Conservation (phyloP, 495 filamentous ascomycete species). For the Lepidopterella palustris region DNA sequence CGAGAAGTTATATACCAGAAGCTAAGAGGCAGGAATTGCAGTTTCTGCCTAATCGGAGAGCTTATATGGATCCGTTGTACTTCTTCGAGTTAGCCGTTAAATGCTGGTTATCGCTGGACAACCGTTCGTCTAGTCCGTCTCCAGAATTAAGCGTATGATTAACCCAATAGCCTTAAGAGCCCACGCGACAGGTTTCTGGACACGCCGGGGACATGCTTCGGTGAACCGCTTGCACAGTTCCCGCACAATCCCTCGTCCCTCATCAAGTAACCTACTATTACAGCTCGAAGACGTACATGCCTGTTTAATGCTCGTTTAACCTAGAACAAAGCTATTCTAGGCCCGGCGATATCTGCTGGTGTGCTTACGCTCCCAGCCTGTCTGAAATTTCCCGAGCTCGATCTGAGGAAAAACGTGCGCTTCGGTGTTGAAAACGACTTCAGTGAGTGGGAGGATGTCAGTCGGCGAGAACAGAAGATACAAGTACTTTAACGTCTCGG, state of each 20-base stretch:
- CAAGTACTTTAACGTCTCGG: conserved; percentile 12
- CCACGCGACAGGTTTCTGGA: no score
- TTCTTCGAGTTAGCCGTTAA: no score
- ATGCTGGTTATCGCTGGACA: no score
- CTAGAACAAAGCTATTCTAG: not conserved
- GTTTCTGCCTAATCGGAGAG: no score
- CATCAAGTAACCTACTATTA: no score
- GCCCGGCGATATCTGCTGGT: not conserved
- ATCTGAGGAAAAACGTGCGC: conserved; percentile 6
- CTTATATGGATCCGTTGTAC: no score
- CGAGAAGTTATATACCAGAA: no score
- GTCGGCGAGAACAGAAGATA: conserved; percentile 10
- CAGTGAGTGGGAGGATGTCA: conserved; percentile 12
- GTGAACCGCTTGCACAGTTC: no score
- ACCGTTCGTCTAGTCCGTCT: no score
- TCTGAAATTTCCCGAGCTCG: not conserved
- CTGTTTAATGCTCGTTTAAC: not conserved
- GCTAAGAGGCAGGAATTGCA: no score
- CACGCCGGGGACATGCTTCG: no score
- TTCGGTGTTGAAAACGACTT: conserved; percentile 13
- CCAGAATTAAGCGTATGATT: not conserved
- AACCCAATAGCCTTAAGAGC: not conserved
- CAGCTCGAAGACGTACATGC: not conserved
- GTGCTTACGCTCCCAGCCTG: conserved; percentile 8
- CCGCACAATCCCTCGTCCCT: no score